Evolutionary conservation across 805 yeast species (phyloP).

Genomic region (Candida sonorensis): DNA sequence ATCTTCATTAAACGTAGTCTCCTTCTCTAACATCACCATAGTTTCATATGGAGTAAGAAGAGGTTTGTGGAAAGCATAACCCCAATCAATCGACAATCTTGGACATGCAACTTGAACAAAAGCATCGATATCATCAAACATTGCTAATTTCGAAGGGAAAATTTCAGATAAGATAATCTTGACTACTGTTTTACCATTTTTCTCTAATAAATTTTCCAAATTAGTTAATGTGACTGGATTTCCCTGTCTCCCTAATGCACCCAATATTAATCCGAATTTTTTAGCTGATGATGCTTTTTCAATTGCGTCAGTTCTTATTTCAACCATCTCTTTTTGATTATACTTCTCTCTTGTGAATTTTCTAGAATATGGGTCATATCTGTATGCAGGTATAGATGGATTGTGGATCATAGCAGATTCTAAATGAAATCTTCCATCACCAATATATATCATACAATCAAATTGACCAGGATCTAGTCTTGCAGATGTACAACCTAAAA

Average conservation of each 20-base stretch:
- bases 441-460: constrained; percentile 83
- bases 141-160: constrained; percentile 84
- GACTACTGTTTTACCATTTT: constrained; percentile 60
- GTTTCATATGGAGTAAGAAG: constrained; percentile 93
- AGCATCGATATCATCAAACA: constrained; percentile 90
- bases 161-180: constrained; percentile 86
- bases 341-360: constrained; percentile 86
- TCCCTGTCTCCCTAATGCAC: constrained; percentile 96
- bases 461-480: constrained; percentile 55
- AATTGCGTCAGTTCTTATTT: constrained; percentile 71
- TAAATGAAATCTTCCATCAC: constrained; percentile 94
- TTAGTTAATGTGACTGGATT: constrained; percentile 67
- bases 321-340: constrained; percentile 76
- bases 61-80: constrained; percentile 92
- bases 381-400: constrained; percentile 83
- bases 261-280: constrained; percentile 78
- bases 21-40: constrained; percentile 78
- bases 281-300: constrained; percentile 49
- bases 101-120: constrained; percentile 98
- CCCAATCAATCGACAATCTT: constrained; percentile 95
- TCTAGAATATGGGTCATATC: constrained; percentile 92
- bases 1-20: constrained; percentile 52
- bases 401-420: constrained; percentile 97
- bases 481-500: constrained; percentile 93
- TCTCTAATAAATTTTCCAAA: constrained; percentile 47